Evolutionary conservation across 2,329 filamentous ascomycete genomes (phyloP), one percentile per base, ranked within the genome.

Genomic region (Aspergillus sp.): DNA sequence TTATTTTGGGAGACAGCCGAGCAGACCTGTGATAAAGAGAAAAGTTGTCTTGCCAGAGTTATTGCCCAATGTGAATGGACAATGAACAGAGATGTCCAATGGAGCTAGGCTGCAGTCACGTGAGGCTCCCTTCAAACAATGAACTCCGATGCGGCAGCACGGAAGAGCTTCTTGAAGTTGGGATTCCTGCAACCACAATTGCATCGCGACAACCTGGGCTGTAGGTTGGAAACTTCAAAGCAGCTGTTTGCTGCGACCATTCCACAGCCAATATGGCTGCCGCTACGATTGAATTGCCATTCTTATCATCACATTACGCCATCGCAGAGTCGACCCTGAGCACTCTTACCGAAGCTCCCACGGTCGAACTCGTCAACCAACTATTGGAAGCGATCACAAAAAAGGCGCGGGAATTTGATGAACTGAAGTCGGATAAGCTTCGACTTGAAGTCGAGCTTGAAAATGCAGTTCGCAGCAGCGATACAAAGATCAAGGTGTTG

Each of bases 391-490:
- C 89, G 24, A 85, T 98, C 53, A 84, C 88, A 22, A 78, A 80
- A 30, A 96, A 95, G 74, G 91, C 90, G 36, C 89, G 88, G 67
- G 91, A 96, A 68, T 88, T 85, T 67, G 91, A 96, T 71, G 84
- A 87, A 39, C 78, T 96, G 41, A 91, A 89, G 66, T 88, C 93
- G 9, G 90, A 96, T 63, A 98, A 97, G 77, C 83, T 97, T 44
- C 88, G 91, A 64, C 80, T 90, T 45, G 91, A 96, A 68, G 95
- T 99, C 44, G 93, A 98, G 78, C 84, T 98, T 7, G 95, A 99
- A 74, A 95, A 91, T 74, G 89, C 89, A 17, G 88, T 96, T 48
- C 88, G 92, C 66, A 89, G 85, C 63, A 88, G 89, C 58, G 93
- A 98, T 71, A 86, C 89, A 22, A 90, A 92, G 74, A 87, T 88